Percentiles rank a stretch among this genome's conserved stretches.
These are phyloP conservation scores for Pseudoperonospora humuli DNA, from an alignment of 352 stramenopile genomes.

Conservation along the genomic window DNA sequence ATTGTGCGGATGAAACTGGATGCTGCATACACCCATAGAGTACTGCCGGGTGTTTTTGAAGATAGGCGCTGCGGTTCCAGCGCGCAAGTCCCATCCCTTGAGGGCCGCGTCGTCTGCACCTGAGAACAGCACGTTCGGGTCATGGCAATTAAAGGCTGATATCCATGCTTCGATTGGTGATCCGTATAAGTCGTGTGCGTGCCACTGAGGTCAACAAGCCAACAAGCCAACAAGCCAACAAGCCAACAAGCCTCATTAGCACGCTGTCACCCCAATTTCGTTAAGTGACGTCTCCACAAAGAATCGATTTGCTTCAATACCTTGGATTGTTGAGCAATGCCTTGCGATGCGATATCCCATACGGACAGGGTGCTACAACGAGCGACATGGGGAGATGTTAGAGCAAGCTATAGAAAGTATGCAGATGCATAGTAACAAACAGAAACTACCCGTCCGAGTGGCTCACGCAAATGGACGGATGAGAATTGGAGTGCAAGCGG, in stretches of 20 bases:
- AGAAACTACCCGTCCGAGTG: slow-evolving; percentile 70
- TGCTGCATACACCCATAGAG: slow-evolving; percentile 80
- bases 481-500: slow-evolving; percentile 31
- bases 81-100: slow-evolving; percentile 75
- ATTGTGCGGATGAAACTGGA: slow-evolving; percentile 73
- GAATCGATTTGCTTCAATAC: slow-evolving; percentile 13
- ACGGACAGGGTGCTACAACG: slow-evolving; percentile 38
- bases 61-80: slow-evolving; percentile 17
- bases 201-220: slow-evolving; percentile 34
- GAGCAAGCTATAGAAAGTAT: no score
- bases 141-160: slow-evolving; percentile 67
- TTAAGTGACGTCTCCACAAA: slow-evolving; percentile 6
- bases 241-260: slow-evolving; percentile 13
- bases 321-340: slow-evolving; percentile 33
- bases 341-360: slow-evolving; percentile 33
- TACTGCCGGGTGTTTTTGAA: slow-evolving; percentile 59
- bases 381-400: not conserved
- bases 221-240: not conserved
- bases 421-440: slow-evolving; percentile 1
- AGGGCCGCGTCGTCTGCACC: slow-evolving; percentile 70
- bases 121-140: slow-evolving; percentile 70
- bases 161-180: slow-evolving; percentile 82
- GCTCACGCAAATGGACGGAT: slow-evolving; percentile 69
- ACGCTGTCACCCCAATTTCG: not conserved
- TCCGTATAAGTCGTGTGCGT: slow-evolving; percentile 63